Conservation (phyloP, 306 rosid genomes). For the Senna siamea region DNA sequence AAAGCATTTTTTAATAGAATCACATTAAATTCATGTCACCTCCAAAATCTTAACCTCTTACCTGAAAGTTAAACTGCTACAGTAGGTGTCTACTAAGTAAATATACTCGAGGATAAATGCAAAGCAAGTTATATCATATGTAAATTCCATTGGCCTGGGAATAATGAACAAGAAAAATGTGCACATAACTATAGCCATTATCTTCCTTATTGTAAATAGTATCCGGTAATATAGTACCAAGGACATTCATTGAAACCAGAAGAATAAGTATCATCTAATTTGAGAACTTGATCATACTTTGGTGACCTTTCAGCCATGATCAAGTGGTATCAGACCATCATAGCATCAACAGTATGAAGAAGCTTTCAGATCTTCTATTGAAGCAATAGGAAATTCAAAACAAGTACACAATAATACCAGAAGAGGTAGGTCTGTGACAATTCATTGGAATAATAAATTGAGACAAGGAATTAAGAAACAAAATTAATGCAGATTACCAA, state of each 20-base stretch:
- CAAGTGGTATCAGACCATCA: conserved; percentile 23
- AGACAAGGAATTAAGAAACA: background rate
- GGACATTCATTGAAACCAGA: conserved; percentile 15
- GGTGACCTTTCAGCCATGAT: conserved; percentile 16
- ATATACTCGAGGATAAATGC: background rate
- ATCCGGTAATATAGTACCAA: background rate
- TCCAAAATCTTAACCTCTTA: conserved; percentile 5
- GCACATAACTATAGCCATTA: background rate
- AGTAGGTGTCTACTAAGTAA: background rate
- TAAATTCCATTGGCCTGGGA: background rate
- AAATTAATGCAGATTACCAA: conserved; percentile 21
- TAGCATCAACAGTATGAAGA: conserved; percentile 27
- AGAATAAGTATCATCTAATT: background rate
- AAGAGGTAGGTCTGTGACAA: conserved; percentile 16
- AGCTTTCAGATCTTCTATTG: conserved; percentile 9
- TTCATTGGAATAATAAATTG: background rate
- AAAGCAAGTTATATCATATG: conserved; percentile 4
- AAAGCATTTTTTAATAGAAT: background rate
- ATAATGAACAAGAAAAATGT: conserved; percentile 9
- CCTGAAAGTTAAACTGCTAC: conserved; percentile 21
- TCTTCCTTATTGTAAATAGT: too few relatives aligned
- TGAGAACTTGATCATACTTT: conserved; percentile 19
- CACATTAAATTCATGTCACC: background rate
- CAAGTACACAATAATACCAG: background rate
- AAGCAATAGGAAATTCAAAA: conserved; percentile 28